Evolutionary conservation across 1,139 yeast species (phyloP).

Genomic region (Saccharomyces hybrid): DNA sequence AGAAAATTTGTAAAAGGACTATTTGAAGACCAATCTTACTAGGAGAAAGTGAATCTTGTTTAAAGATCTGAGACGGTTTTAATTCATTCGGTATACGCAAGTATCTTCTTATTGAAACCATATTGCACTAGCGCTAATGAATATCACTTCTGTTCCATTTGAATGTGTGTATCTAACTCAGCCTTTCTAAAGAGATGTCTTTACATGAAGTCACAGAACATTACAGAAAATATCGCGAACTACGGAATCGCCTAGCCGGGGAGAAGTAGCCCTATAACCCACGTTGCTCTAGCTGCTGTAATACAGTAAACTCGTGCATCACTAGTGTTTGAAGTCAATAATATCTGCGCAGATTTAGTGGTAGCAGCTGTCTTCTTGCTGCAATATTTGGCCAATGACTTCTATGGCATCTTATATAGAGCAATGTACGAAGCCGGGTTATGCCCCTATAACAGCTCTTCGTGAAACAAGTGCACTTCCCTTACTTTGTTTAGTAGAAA

Average conservation of each 20-base stretch:
- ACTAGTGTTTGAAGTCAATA: neutral
- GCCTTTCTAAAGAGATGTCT: neutral
- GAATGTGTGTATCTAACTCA: neutral
- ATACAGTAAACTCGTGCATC: neutral
- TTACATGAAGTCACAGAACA: neutral
- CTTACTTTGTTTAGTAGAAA: neutral
- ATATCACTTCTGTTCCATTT: neutral
- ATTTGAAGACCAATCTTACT: slow-evolving; percentile 46
- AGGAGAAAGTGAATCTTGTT: slow-evolving; percentile 37
- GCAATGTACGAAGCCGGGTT: neutral
- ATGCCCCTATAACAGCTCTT: neutral
- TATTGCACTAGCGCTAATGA: neutral
- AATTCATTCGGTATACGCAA: slow-evolving; percentile 28
- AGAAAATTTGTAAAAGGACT: slow-evolving; percentile 54
- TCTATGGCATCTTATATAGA: neutral
- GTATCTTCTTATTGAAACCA: slow-evolving; percentile 24
- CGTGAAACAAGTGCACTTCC: neutral
- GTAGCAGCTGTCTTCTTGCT: neutral
- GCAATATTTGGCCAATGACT: neutral
- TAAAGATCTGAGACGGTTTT: slow-evolving; percentile 30
- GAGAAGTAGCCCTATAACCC: neutral
- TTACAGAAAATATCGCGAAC: neutral
- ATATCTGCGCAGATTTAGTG: no score
- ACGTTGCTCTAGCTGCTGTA: neutral
- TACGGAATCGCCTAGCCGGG: neutral